These are phyloP conservation scores for Populus trichocarpa DNA, from an alignment of 441 rosid genomes.

Conservation along the genomic window DNA sequence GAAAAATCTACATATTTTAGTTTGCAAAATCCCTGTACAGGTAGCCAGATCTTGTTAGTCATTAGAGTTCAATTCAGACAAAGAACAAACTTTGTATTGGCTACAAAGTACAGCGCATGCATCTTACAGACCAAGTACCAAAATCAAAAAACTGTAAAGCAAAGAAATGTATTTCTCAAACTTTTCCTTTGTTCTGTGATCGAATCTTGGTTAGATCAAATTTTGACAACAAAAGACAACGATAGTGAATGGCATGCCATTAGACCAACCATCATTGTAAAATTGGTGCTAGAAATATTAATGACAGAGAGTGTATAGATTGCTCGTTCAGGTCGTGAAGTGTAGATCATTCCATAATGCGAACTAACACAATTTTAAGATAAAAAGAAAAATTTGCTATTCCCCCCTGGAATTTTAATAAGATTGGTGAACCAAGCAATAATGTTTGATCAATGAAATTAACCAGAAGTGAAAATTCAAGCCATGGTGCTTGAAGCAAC, in stretches of 20 bases:
- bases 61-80: neutral
- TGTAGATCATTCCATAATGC: neutral
- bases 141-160: neutral
- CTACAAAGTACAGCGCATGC: neutral
- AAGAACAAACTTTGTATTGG: neutral
- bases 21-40: constrained; percentile 51
- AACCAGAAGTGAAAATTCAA: neutral
- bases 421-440: neutral
- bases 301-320: neutral
- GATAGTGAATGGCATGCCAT: neutral
- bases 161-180: neutral
- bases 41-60: constrained; percentile 15
- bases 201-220: neutral
- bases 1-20: constrained; percentile 66
- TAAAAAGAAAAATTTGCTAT: neutral
- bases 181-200: neutral
- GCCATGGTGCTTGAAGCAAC: neutral
- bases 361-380: neutral
- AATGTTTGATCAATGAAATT: neutral
- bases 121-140: neutral
- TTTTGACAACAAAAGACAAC: neutral
- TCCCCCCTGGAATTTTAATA: neutral
- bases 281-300: neutral
- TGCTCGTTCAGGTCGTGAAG: neutral
- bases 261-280: neutral